Evolutionary conservation across 768 basidiomycete species (phyloP).

Genomic region (Suillus subaureus): DNA sequence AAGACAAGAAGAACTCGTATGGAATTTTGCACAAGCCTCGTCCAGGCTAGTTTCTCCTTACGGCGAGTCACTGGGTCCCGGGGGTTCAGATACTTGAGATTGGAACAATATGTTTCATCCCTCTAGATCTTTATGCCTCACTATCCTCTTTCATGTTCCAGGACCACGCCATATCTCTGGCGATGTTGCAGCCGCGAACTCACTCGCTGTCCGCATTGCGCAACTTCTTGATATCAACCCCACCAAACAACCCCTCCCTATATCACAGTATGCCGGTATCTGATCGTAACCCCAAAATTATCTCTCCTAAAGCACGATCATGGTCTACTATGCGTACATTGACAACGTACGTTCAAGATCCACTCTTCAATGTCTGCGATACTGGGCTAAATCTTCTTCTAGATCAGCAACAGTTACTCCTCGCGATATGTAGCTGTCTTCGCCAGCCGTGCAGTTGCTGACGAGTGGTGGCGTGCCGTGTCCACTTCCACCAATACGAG

Average conservation of each 20-base stretch:
- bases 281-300: neutral
- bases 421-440: slow-evolving; percentile 27
- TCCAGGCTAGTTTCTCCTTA: neutral
- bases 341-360: neutral
- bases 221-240: neutral
- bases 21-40: neutral
- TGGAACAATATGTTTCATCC: neutral
- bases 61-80: neutral
- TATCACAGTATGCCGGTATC: neutral
- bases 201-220: neutral
- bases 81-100: neutral
- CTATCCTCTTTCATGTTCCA: neutral
- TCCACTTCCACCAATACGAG: slow-evolving; percentile 15
- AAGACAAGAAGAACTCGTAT: neutral
- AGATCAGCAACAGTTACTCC: neutral
- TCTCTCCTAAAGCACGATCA: neutral
- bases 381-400: neutral
- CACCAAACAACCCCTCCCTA: neutral
- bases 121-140: neutral
- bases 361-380: neutral
- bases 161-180: neutral
- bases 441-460: slow-evolving; percentile 22
- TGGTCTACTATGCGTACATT: neutral
- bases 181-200: neutral
- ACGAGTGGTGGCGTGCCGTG: slow-evolving; percentile 30